Conservation (phyloP, 2,329 filamentous ascomycete genomes). For the Botrytis squamosa region DNA sequence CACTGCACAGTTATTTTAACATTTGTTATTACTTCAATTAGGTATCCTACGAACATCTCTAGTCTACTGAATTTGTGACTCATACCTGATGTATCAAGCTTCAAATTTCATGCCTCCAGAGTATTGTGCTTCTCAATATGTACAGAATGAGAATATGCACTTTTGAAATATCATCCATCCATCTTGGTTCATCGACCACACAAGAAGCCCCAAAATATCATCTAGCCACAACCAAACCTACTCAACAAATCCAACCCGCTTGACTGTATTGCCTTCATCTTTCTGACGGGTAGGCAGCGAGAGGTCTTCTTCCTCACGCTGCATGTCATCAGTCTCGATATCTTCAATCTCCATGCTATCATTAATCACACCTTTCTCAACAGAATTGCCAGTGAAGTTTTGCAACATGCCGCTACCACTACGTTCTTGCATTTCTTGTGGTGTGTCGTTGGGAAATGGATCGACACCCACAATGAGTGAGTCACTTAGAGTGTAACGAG, state of each 20-base stretch:
- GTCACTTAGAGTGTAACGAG: neutral
- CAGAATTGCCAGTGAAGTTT: conserved; percentile 18
- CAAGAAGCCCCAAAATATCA: neutral
- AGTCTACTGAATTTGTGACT: neutral
- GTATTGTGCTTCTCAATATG: conserved; percentile 12
- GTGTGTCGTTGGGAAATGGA: conserved; percentile 22
- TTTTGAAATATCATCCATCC: neutral
- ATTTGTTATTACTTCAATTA: neutral
- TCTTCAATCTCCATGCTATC: conserved; percentile 40
- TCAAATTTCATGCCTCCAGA: neutral
- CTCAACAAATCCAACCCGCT: conserved; percentile 32
- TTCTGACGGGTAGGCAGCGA: neutral
- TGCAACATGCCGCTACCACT: conserved; percentile 30
- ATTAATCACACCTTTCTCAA: conserved; percentile 28
- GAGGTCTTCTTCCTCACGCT: conserved; percentile 24
- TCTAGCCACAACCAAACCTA: neutral
- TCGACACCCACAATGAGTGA: conserved; percentile 32
- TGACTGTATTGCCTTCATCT: conserved; percentile 29
- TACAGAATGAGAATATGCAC: neutral
- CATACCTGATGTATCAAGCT: neutral
- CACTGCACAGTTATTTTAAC: too few relatives aligned
- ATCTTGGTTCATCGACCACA: neutral
- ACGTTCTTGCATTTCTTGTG: conserved; percentile 38
- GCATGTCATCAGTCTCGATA: conserved; percentile 31
- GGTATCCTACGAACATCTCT: neutral